phyloP scores from a whole-genome alignment of 768 basidiomycete species.

The Arthromyces matolae region DNA sequence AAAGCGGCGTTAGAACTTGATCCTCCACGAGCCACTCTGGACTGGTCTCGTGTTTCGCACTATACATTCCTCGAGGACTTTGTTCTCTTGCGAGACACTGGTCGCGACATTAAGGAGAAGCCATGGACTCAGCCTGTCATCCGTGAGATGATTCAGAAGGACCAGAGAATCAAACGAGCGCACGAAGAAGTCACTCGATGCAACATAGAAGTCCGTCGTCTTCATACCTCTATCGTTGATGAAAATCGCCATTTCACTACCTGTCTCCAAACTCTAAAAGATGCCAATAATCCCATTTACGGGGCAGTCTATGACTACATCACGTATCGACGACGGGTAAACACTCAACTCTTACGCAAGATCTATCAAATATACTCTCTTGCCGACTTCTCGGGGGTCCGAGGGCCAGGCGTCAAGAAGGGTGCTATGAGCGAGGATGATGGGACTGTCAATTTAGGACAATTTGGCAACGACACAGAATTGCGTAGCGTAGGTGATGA shows the following conservation, averaged over 20 bases:
- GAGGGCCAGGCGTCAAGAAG: background rate
- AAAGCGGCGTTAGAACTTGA: background rate
- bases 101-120: background rate
- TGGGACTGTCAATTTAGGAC: background rate
- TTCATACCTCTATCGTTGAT: background rate
- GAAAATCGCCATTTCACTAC: background rate
- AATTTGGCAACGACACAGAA: too few relatives aligned
- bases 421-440: background rate
- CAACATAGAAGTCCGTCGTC: slow-evolving; percentile 1
- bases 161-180: slow-evolving; percentile 2
- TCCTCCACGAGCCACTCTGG: background rate
- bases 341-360: background rate
- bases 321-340: background rate
- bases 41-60: slow-evolving; percentile 1
- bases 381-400: background rate
- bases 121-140: slow-evolving; percentile 1
- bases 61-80: slow-evolving; percentile 3
- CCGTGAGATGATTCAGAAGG: background rate
- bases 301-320: background rate
- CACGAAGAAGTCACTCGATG: background rate
- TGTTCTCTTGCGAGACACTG: background rate
- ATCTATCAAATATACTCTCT: background rate
- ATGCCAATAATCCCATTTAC: background rate
- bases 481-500: background rate
- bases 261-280: background rate